Evolutionary conservation across 2,329 filamentous ascomycete species (phyloP).

Genomic region (Fusarium beomiforme): DNA sequence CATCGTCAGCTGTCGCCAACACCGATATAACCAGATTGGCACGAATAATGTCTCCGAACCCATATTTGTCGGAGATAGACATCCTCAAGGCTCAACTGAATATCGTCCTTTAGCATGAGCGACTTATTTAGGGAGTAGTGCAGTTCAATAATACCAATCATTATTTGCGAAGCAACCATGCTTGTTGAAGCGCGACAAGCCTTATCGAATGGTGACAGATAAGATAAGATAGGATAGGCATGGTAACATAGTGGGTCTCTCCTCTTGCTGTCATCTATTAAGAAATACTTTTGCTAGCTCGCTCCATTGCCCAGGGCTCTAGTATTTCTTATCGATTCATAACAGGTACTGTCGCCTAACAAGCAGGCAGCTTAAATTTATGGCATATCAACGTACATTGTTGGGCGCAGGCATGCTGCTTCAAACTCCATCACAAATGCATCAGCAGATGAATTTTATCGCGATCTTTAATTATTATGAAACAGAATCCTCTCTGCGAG

Average conservation of each 20-base stretch:
- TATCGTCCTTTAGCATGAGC: not conserved
- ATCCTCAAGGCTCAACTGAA: slow-evolving; percentile 1
- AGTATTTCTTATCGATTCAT: not conserved
- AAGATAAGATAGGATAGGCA: not conserved
- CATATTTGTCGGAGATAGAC: not conserved
- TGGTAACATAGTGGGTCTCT: not conserved
- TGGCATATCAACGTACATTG: no score
- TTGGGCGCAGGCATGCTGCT: no score
- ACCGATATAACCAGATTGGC: slow-evolving; percentile 41
- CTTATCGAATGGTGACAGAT: not conserved
- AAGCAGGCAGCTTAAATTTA: no score
- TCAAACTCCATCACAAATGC: no score
- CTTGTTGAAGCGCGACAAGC: accelerated
- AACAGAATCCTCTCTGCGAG: no score
- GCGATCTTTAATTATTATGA: no score
- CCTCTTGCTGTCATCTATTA: not conserved
- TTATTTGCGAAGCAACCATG: no score
- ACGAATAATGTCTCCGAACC: slow-evolving; percentile 1
- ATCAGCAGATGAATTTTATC: no score
- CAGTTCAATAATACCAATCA: not conserved
- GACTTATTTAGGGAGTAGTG: not conserved
- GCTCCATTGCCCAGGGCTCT: accelerated
- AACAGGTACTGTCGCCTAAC: accelerated
- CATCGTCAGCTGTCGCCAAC: slow-evolving; percentile 56
- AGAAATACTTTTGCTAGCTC: not conserved